These are phyloP conservation scores for Paramecium bursaria DNA, from an alignment of 73 alveolate species.

Conservation along the genomic window DNA sequence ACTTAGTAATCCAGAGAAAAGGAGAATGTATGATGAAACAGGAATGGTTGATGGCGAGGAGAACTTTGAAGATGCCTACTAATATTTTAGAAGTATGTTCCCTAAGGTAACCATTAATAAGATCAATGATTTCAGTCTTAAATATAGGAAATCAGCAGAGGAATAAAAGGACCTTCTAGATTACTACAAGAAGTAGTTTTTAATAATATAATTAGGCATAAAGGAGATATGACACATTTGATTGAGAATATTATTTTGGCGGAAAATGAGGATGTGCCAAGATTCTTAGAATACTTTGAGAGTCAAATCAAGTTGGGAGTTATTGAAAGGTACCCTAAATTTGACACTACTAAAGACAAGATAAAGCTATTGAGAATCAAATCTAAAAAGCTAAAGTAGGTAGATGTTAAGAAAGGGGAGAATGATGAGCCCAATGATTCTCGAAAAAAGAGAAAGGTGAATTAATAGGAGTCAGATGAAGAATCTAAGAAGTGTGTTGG, in stretches of 20 bases:
- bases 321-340: too few species aligned
- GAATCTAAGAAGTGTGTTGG: too few species aligned
- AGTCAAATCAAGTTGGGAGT: constrained; percentile 60
- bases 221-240: constrained; percentile 76
- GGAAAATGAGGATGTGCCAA: constrained; percentile 72
- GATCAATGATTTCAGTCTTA: constrained; percentile 70
- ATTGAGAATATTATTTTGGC: constrained; percentile 78
- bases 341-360: too few species aligned
- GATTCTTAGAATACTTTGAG: constrained; percentile 77
- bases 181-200: constrained; percentile 72
- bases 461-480: too few species aligned
- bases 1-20: constrained; percentile 75
- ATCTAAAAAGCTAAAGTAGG: too few species aligned
- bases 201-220: constrained; percentile 19
- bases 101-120: constrained; percentile 72
- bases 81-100: constrained; percentile 71
- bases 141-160: constrained; percentile 72
- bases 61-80: constrained; percentile 74
- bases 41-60: constrained; percentile 72
- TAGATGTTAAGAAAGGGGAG: too few species aligned
- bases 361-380: too few species aligned
- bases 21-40: constrained; percentile 81
- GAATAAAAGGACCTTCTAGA: constrained; percentile 77
- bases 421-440: too few species aligned
- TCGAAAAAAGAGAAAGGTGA: too few species aligned